Conservation (phyloP, 75 land plant species). For the Cryptomeria japonica region DNA sequence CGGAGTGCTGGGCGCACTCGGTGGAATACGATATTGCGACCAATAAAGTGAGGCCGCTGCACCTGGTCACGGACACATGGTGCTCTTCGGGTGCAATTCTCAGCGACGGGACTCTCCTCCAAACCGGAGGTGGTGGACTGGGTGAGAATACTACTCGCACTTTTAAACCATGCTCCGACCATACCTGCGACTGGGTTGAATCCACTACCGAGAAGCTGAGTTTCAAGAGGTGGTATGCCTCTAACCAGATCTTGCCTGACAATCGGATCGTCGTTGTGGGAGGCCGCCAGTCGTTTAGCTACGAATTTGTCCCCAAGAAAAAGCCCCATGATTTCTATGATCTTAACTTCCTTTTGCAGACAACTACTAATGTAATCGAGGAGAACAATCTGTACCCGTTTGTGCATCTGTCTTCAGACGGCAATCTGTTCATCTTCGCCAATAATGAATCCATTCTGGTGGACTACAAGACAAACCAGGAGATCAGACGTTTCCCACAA, state of each 20-base stretch:
- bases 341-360: slow-evolving; percentile 3
- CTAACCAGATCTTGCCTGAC: slow-evolving; percentile 64
- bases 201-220: slow-evolving; percentile 13
- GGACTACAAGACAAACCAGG: slow-evolving; percentile 23
- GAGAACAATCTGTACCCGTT: slow-evolving; percentile 40
- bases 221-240: slow-evolving; percentile 31
- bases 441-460: slow-evolving; percentile 45
- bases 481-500: slow-evolving; percentile 24
- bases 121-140: slow-evolving; percentile 35
- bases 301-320: slow-evolving; percentile 36
- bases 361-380: background rate
- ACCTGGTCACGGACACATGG: slow-evolving; percentile 38
- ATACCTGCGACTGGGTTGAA: slow-evolving; percentile 45
- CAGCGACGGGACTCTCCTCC: slow-evolving; percentile 35
- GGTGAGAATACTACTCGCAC: slow-evolving; percentile 21
- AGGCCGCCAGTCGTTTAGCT: slow-evolving; percentile 34
- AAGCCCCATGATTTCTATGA: too few relatives aligned
- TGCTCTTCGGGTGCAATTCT: slow-evolving; percentile 47
- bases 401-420: slow-evolving; percentile 24
- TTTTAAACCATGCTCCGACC: slow-evolving; percentile 21
- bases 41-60: slow-evolving; percentile 41
- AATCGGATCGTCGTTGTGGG: slow-evolving; percentile 57
- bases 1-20: slow-evolving; percentile 37
- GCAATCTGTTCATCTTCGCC: slow-evolving; percentile 48
- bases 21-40: slow-evolving; percentile 34